Conservation (phyloP, 2,329 filamentous ascomycete genomes). For the Hawksworthiomyces lignivorus region DNA sequence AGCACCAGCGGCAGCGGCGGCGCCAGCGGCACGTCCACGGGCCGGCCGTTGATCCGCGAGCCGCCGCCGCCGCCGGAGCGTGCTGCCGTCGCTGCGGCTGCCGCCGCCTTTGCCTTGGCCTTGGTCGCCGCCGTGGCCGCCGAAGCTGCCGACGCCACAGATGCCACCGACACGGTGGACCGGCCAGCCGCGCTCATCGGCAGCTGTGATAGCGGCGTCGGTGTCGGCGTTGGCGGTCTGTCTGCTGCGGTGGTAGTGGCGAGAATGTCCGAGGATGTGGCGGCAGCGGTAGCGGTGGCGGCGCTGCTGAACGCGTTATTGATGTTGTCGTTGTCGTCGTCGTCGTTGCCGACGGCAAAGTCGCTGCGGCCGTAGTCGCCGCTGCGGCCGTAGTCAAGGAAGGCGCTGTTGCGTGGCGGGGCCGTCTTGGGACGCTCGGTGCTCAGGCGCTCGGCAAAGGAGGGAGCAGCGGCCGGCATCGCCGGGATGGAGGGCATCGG, state of each 20-base stretch:
- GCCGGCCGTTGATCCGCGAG: constrained; percentile 16
- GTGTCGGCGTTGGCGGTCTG: not conserved
- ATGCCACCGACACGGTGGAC: constrained; percentile 5
- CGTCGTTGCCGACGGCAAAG: not conserved
- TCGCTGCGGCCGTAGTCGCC: constrained; percentile 20
- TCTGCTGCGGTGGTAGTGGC: not conserved
- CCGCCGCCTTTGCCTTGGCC: not conserved
- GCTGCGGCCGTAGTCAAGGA: constrained; percentile 21
- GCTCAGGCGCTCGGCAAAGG: constrained; percentile 49
- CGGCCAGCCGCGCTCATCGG: not conserved
- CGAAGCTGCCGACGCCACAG: constrained; percentile 16
- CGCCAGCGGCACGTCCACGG: constrained; percentile 35
- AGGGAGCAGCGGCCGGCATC: constrained; percentile 48
- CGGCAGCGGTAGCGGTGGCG: no score
- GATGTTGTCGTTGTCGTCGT: not conserved
- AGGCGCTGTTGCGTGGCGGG: constrained; percentile 14
- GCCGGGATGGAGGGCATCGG: constrained; percentile 50
- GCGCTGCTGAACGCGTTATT: not conserved
- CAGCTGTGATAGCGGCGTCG: not conserved
- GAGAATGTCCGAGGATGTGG: no score
- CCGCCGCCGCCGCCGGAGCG: not conserved
- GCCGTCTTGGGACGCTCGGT: constrained; percentile 34
- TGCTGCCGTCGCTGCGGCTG: not conserved
- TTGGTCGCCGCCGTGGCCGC: constrained; percentile 11
- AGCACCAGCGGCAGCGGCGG: constrained; percentile 52